phyloP scores from a whole-genome alignment of 2,329 filamentous ascomycete genomes.

The Aureobasidium sp. region DNA sequence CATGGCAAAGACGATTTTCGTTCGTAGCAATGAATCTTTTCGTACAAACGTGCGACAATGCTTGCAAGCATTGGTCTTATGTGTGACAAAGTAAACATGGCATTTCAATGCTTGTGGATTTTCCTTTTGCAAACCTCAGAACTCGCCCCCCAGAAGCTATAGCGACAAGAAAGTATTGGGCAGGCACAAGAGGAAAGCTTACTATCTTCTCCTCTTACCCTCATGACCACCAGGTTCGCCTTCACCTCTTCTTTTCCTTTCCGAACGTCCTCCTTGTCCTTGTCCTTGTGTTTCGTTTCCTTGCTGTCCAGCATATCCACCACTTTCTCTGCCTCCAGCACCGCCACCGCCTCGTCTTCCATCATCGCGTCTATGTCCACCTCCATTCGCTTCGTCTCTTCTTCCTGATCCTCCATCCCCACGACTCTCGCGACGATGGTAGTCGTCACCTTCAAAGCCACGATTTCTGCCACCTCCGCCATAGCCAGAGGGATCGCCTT shows the following conservation, averaged over 20 bases:
- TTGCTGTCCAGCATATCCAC: neutral
- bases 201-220: conserved; percentile 17
- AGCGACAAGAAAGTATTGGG: neutral
- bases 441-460: neutral
- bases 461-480: neutral
- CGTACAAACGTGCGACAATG: too few relatives aligned
- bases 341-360: neutral
- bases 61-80: too few relatives aligned
- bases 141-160: too few relatives aligned
- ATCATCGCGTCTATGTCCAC: neutral
- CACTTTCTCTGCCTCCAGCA: neutral
- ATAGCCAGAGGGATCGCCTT: neutral
- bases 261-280: neutral
- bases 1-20: too few relatives aligned
- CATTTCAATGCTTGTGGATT: too few relatives aligned
- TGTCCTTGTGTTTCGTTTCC: neutral
- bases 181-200: neutral
- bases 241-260: conserved; percentile 18
- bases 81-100: too few relatives aligned
- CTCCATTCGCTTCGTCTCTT: neutral
- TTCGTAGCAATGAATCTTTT: too few relatives aligned
- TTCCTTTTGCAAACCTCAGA: too few relatives aligned
- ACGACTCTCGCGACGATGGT: neutral
- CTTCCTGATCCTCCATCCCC: neutral
- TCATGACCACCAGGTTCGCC: conserved; percentile 10